Conservation (phyloP, 2,329 filamentous ascomycete genomes). For the Colletotrichum horii region DNA sequence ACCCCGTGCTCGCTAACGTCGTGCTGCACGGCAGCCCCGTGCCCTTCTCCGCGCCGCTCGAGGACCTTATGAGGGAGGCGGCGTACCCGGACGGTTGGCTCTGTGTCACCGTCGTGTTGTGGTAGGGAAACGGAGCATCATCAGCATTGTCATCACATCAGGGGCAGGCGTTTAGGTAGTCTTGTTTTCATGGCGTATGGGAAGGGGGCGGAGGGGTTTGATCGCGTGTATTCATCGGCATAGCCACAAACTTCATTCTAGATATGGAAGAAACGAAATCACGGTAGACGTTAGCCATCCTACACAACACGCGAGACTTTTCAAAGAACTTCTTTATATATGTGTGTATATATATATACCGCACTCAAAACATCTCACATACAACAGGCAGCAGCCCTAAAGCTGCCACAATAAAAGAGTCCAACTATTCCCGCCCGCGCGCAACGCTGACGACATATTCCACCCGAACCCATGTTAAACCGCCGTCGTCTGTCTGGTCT, state of each 20-base stretch:
- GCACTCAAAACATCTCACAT: not conserved
- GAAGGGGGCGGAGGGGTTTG: not conserved
- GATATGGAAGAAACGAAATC: not conserved
- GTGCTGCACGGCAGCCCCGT: conserved; percentile 85
- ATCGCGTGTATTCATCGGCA: not conserved
- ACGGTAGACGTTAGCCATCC: not conserved
- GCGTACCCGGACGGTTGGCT: conserved; percentile 94
- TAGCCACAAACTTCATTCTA: not conserved
- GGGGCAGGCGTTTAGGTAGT: not conserved
- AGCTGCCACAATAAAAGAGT: not conserved
- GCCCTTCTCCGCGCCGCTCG: conserved; percentile 79
- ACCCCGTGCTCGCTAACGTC: conserved; percentile 82
- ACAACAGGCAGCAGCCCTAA: not conserved
- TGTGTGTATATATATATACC: not conserved
- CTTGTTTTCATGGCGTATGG: not conserved
- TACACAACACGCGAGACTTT: not conserved
- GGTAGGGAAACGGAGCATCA: conserved; percentile 37
- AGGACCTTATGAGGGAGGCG: conserved; percentile 81
- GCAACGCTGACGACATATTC: not conserved
- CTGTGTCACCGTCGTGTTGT: conserved; percentile 79
- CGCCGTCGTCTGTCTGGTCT: not conserved
- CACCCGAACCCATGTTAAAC: not conserved
- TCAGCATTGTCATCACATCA: not conserved
- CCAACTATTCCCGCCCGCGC: not conserved
- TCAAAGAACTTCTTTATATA: not conserved